phyloP scores from a whole-genome alignment of 2,329 filamentous ascomycete genomes.

The Ceratocystis papillata region DNA sequence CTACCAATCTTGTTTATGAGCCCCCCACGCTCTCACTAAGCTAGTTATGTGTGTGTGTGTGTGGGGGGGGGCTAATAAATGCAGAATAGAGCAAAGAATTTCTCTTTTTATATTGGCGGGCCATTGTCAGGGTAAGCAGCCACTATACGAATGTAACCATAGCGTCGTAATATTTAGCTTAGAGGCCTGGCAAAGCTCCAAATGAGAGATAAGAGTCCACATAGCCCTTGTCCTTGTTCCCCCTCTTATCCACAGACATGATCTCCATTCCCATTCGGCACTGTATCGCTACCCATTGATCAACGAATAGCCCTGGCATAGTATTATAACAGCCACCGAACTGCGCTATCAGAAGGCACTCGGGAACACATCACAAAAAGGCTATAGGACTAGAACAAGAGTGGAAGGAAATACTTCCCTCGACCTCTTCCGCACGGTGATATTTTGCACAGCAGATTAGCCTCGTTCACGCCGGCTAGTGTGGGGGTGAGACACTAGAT shows the following conservation, averaged over 20 bases:
- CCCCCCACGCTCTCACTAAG: background rate
- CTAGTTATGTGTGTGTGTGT: no score
- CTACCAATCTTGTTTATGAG: background rate
- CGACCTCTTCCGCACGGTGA: background rate
- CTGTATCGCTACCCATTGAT: background rate
- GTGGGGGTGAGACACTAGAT: background rate
- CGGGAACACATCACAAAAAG: background rate
- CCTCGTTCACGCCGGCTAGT: background rate
- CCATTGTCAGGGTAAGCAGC: background rate
- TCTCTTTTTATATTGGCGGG: background rate
- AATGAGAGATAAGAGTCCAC: background rate
- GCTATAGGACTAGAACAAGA: background rate
- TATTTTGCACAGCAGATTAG: background rate
- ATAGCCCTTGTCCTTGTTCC: background rate
- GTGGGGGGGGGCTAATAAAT: no score
- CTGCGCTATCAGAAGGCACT: background rate
- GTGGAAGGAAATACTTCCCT: background rate
- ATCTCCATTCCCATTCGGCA: constrained; percentile 2
- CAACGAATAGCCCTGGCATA: background rate
- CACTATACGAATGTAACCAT: background rate
- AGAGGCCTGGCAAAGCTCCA: background rate
- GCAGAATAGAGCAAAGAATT: background rate
- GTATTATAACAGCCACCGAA: background rate
- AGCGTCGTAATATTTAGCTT: background rate
- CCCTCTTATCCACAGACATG: background rate